Percentiles rank a stretch among this genome's conserved stretches.
Conservation (phyloP, 768 basidiomycete species). For the Panaeolus cyanescens region DNA sequence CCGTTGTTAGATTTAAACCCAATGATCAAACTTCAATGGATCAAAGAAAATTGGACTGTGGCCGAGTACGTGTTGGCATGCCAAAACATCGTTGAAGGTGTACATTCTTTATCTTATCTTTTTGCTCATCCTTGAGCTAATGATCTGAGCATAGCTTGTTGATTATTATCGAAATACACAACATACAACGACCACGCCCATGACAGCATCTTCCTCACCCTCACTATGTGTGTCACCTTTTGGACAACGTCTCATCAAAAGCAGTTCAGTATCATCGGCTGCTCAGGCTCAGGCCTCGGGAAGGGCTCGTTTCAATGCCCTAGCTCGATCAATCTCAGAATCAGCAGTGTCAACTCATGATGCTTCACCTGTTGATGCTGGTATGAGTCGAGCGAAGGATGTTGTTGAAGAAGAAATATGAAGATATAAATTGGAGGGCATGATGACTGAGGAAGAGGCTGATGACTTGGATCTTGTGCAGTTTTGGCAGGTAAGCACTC, state of each 20-base stretch:
- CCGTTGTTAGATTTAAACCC: too few relatives aligned
- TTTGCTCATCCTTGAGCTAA: too few relatives aligned
- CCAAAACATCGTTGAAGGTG: not conserved
- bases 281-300: not conserved
- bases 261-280: not conserved
- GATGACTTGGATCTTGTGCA: conserved; percentile 6
- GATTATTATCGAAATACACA: too few relatives aligned
- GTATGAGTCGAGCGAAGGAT: not conserved
- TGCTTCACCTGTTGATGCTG: not conserved
- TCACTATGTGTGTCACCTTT: too few relatives aligned
- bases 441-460: not conserved
- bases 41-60: not conserved
- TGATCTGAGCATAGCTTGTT: too few relatives aligned
- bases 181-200: too few relatives aligned
- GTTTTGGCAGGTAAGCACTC: conserved; percentile 8
- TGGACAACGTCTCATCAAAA: too few relatives aligned
- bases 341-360: not conserved
- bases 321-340: not conserved
- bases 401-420: not conserved
- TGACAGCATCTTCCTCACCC: too few relatives aligned
- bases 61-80: not conserved
- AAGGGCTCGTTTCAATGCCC: conserved; percentile 1
- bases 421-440: not conserved
- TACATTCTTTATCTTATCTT: not conserved
- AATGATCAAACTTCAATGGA: not conserved